phyloP scores from a whole-genome alignment of 1,284 basidiomycete species.

The Apiotrichum domesticum region DNA sequence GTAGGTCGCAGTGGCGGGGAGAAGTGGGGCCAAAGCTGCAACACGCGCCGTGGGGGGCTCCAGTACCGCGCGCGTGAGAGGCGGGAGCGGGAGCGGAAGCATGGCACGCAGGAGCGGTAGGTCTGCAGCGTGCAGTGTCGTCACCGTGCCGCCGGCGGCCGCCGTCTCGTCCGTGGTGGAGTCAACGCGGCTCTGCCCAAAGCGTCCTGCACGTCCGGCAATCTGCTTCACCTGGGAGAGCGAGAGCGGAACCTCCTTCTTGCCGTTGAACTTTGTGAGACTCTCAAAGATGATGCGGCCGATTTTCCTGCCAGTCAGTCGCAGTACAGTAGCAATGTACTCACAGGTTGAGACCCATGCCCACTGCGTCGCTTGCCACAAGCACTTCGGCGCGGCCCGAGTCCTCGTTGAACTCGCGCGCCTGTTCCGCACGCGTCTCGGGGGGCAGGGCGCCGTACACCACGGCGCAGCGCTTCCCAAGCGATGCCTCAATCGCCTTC shows the following conservation, averaged over 20 bases:
- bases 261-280: constrained; percentile 69
- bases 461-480: constrained; percentile 72
- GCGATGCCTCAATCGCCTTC: constrained; percentile 60
- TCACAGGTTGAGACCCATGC: constrained; percentile 93
- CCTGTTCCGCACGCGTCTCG: constrained; percentile 82
- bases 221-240: constrained; percentile 91
- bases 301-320: constrained; percentile 63
- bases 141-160: constrained; percentile 59
- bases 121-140: constrained; percentile 64
- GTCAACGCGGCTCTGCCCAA: constrained; percentile 57
- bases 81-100: constrained; percentile 49
- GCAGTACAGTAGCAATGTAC: constrained; percentile 27
- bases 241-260: constrained; percentile 54
- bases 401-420: constrained; percentile 76
- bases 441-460: constrained; percentile 87
- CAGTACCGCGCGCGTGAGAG: constrained; percentile 49
- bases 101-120: constrained; percentile 57
- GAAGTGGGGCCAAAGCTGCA: constrained; percentile 42
- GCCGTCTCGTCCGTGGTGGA: constrained; percentile 29
- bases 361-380: constrained; percentile 86
- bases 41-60: constrained; percentile 41
- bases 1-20: constrained; percentile 43
- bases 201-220: constrained; percentile 90
- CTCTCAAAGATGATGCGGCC: constrained; percentile 79
- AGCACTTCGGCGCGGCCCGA: constrained; percentile 73